Conservation (phyloP, 805 yeast genomes). For the Candida awuae region DNA sequence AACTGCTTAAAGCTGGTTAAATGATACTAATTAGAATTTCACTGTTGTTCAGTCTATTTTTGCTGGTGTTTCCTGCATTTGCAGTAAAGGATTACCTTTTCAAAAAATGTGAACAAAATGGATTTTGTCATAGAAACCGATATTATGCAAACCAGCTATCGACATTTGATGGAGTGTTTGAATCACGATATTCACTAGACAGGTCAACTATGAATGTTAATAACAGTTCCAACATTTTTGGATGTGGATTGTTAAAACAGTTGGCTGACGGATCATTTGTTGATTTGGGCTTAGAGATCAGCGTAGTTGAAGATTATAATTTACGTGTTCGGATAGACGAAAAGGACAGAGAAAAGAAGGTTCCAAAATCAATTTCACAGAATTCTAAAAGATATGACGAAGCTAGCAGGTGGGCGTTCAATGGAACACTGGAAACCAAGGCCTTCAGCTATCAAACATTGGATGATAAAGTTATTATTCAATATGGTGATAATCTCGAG, state of each 20-base stretch:
- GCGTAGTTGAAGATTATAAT: constrained; percentile 46
- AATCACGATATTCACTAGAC: constrained; percentile 37
- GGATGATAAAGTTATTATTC: constrained; percentile 16
- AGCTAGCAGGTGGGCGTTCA: constrained; percentile 53
- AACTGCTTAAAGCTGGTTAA: too few relatives aligned
- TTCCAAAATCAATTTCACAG: constrained; percentile 7
- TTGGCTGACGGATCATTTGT: constrained; percentile 33
- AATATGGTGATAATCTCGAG: constrained; percentile 32
- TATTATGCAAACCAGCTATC: constrained; percentile 45
- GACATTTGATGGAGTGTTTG: constrained; percentile 18
- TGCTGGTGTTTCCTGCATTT: constrained; percentile 1
- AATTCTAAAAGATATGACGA: constrained; percentile 50
- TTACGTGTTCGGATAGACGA: constrained; percentile 67
- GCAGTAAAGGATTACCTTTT: constrained; percentile 61
- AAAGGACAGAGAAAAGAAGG: constrained; percentile 29
- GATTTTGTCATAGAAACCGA: constrained; percentile 76
- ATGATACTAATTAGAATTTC: not conserved
- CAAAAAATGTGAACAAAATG: constrained; percentile 71
- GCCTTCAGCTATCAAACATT: constrained; percentile 23
- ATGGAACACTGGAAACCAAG: constrained; percentile 8
- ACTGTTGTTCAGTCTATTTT: not conserved
- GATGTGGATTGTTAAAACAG: constrained; percentile 42
- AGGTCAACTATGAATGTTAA: constrained; percentile 26
- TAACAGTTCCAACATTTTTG: constrained; percentile 28
- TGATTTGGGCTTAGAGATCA: constrained; percentile 49